These are phyloP conservation scores for Paratrimastix pyriformis DNA, from an alignment of 78 protist species.

Conservation along the genomic window DNA sequence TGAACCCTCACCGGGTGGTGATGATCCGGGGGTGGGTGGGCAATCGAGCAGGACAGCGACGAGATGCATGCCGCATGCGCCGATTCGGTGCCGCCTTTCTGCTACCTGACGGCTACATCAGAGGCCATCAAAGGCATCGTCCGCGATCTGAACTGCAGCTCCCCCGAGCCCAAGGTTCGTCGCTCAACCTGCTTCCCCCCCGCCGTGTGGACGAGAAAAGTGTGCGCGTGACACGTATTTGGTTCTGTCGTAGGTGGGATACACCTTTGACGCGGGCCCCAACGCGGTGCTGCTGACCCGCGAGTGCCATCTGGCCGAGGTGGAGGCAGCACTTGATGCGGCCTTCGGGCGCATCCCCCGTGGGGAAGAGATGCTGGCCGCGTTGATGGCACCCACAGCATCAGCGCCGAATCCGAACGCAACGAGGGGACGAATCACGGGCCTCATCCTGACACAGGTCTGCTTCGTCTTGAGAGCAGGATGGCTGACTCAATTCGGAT, in stretches of 20 bases:
- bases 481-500: no score
- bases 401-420: no score
- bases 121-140: slow-evolving; percentile 55
- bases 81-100: slow-evolving; percentile 83
- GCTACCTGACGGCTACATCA: slow-evolving; percentile 77
- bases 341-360: no score
- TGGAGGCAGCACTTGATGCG: no score
- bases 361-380: no score
- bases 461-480: no score
- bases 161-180: neutral
- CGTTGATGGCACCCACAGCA: no score
- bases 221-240: neutral
- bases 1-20: neutral
- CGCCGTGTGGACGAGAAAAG: slow-evolving; percentile 44
- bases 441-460: no score
- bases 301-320: slow-evolving; percentile 20
- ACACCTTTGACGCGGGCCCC: slow-evolving; percentile 99
- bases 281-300: slow-evolving; percentile 75
- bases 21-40: neutral
- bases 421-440: no score
- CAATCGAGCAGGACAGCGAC: slow-evolving; percentile 47
- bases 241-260: slow-evolving; percentile 56
- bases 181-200: neutral
- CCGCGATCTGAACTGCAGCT: slow-evolving; percentile 3
- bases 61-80: slow-evolving; percentile 71